A percentile compares a stretch with the other conserved stretches of the same genome.
These are phyloP conservation scores for Talaromyces borbonicus DNA, from an alignment of 495 filamentous ascomycete species.

Conservation along the genomic window DNA sequence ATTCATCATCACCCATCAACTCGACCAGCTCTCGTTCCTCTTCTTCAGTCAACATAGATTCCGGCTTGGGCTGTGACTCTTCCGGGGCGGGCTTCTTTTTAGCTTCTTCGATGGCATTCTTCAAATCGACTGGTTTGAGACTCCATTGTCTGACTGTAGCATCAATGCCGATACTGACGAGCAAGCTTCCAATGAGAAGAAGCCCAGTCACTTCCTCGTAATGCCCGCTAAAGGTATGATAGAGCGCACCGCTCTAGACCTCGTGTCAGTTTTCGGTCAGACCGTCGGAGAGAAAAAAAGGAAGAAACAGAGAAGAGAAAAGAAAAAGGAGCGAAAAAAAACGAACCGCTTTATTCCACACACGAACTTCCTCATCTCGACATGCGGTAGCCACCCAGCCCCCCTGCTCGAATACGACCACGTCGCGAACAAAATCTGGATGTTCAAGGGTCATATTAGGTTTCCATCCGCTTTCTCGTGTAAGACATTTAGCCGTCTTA, in stretches of 20 bases:
- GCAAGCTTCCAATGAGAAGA: conserved; percentile 46
- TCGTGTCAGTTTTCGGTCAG: conserved; percentile 10
- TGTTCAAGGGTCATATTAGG: conserved; percentile 64
- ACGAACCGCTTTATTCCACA: conserved; percentile 66
- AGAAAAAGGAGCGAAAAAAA: too few relatives aligned
- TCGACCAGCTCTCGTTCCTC: conserved; percentile 83
- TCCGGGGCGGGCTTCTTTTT: conserved; percentile 42
- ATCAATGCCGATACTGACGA: conserved; percentile 82
- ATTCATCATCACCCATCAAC: conserved; percentile 67
- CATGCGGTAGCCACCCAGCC: conserved; percentile 88
- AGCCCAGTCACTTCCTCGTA: conserved; percentile 87
- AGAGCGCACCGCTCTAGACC: conserved; percentile 59
- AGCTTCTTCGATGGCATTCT: conserved; percentile 48
- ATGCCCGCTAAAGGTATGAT: conserved; percentile 73
- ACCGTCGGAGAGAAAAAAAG: too few relatives aligned
- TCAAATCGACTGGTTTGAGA: conserved; percentile 53
- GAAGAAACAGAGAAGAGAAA: too few relatives aligned
- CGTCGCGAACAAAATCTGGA: conserved; percentile 81
- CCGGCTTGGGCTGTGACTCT: conserved; percentile 29
- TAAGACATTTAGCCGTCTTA: conserved; percentile 66
- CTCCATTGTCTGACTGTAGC: conserved; percentile 78
- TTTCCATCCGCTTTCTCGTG: conserved; percentile 53
- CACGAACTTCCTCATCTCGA: conserved; percentile 79
- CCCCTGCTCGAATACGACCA: conserved; percentile 57
- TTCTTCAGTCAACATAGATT: conserved; percentile 58